Evolutionary conservation across 2,329 filamentous ascomycete species (phyloP), one percentile per base, ranked within the genome.

Genomic region (Bipolaris victoriae): DNA sequence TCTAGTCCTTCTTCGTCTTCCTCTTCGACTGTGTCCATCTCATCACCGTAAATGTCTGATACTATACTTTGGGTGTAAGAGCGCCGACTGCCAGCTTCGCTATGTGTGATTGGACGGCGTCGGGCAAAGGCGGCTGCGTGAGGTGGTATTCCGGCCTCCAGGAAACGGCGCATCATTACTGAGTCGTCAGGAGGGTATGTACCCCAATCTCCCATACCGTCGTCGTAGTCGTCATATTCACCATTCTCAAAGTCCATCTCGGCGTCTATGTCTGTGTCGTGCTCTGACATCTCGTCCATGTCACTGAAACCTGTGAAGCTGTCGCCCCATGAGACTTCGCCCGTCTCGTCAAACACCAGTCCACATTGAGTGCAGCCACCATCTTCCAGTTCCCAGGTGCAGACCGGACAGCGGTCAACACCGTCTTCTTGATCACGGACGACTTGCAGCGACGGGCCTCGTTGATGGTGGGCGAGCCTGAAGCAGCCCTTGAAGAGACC

Each of bases 401-500:
- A 90, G 2, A 77, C 61, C 1, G 87, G 87, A 70, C 88, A 90
- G 62, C 87, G 82, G 52, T 84, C 77, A 16, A 89, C 82, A 33
- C 83, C 82, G 69, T 90, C 87, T 67, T 82, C 81, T 33, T 82
- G 76, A 63, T 89, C 86, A 45, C 80, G 76, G 35, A 86, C 77
- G 11, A 83, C 65, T 64, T 76, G 56, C 36, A 77, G 57, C n/a
- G 69, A 59, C 49, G 70, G 62, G 26, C 66, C 59, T 47, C 58
- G 52, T 57, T 57, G 54, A 26, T 61, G 65, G 13, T 57, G 64
- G 13, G 64, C 54, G 43, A 67, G 65, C 45, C 76, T 80, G 71
- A 88, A 89, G 56, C 79, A 80, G 22, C 87, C 88, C 60, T 84
- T 84, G 76, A 90, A 90, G 5, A 90, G 75, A 3, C 88, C 88